These are phyloP conservation scores for Cajanus cajan DNA, from an alignment of 306 rosid genomes.

Conservation along the genomic window DNA sequence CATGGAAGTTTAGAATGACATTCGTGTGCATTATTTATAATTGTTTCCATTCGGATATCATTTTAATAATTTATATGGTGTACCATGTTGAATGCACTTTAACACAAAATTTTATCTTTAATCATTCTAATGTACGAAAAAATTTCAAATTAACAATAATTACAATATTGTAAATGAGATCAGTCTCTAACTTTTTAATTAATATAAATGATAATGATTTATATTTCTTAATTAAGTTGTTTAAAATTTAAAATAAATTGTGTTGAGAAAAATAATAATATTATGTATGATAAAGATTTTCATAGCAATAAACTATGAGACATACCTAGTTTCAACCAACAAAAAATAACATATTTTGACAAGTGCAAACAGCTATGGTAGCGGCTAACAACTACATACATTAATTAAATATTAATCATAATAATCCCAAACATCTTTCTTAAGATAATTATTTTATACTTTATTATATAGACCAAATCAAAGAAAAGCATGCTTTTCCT, in stretches of 20 bases:
- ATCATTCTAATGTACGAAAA: too few relatives aligned
- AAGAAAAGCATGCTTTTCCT: background rate
- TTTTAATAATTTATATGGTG: background rate
- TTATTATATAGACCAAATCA: constrained; percentile 17
- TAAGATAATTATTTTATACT: background rate
- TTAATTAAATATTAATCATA: constrained; percentile 4
- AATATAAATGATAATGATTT: too few relatives aligned
- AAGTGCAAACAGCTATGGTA: background rate
- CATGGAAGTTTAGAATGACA: background rate
- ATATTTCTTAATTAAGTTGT: too few relatives aligned
- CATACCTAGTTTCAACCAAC: background rate
- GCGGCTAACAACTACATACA: background rate
- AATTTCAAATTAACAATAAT: too few relatives aligned
- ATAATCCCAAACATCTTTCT: background rate
- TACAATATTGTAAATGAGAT: too few relatives aligned
- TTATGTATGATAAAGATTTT: too few relatives aligned
- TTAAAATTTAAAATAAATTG: too few relatives aligned
- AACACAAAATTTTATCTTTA: too few relatives aligned
- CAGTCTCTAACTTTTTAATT: too few relatives aligned
- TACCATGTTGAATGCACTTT: background rate
- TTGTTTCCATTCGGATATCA: background rate
- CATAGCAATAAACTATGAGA: too few relatives aligned
- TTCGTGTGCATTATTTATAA: background rate
- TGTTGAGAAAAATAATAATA: too few relatives aligned
- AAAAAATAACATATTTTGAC: background rate